These are phyloP conservation scores for Plantago rigida DNA, from an alignment of 305 asterid genomes.

Conservation along the genomic window DNA sequence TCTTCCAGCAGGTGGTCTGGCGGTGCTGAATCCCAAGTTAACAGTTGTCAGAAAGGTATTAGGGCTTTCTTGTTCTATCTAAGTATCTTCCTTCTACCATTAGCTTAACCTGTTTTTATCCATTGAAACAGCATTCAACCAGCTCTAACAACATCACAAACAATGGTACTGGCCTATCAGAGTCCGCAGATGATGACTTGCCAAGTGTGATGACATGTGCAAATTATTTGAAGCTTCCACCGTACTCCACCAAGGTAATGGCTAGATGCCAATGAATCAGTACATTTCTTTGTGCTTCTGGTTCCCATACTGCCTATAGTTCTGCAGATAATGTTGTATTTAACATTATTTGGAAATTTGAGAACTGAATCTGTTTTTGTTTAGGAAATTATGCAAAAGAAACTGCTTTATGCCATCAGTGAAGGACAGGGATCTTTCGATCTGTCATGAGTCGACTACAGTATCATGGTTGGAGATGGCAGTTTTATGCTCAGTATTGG, in stretches of 20 bases:
- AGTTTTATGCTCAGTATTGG: slow-evolving; percentile 31
- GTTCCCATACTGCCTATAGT: too few relatives aligned
- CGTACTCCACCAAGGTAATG: slow-evolving; percentile 82
- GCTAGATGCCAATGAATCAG: slow-evolving; percentile 8
- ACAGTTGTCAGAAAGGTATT: slow-evolving; percentile 94
- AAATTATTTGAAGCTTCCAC: slow-evolving; percentile 95
- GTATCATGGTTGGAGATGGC: slow-evolving; percentile 29
- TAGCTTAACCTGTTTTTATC: background rate
- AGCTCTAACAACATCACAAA: slow-evolving; percentile 38
- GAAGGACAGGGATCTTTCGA: slow-evolving; percentile 99
- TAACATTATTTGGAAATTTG: background rate
- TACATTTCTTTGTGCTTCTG: too few relatives aligned
- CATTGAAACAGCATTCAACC: slow-evolving; percentile 68
- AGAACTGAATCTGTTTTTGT: background rate
- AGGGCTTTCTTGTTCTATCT: background rate
- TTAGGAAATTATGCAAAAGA: slow-evolving; percentile 91
- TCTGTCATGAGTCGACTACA: slow-evolving; percentile 52
- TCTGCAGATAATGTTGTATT: background rate
- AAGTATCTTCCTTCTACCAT: background rate
- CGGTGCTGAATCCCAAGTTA: slow-evolving; percentile 86
- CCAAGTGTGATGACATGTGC: slow-evolving; percentile 99
- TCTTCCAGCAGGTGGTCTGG: slow-evolving; percentile 97
- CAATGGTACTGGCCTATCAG: slow-evolving; percentile 59
- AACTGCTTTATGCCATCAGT: slow-evolving; percentile 74
- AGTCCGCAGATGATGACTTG: slow-evolving; percentile 84